Base-by-base conservation (phyloP, 805 yeast genomes). In the Candida ulmi region DNA sequence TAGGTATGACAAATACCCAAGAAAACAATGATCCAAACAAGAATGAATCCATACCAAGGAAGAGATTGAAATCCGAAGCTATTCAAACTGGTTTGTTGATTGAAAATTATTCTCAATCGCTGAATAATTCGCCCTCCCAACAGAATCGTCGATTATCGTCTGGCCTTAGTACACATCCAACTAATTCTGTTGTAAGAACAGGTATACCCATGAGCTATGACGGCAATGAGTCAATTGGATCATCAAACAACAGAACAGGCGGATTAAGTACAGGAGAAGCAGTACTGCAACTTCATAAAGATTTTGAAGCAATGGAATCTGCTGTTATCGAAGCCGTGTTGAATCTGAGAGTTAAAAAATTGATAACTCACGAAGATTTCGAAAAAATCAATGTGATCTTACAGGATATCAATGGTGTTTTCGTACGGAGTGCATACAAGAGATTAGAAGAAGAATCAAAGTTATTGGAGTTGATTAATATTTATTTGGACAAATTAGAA, bases 401-500 rank as follows among this genome's bases (percentile, higher is more conserved):
- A 3, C 45, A 47, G 23, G 55, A 49, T 27, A 46, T 33, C 9
- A 48, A 38, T 19, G 35, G 45, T n/a, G 45, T 45, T 8, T 52
- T 52, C 31, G 33, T 47, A 5, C 41, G 54, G 36, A 39, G 44
- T 33, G 54, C 55, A 5, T 47, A 46, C 35, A 49, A 49, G 40
- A 44, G 57, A 28, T 27, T 49, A 13, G 24, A 42, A 15, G 48
- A 49, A 19, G 51, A 50, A 25, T 37, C 33, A 4, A 50, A 50
- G 25, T 27, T 54, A 27, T 5, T 50, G 24, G 53, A 52, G 30
- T 23, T 54, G 33, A 47, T 54, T 31, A 42, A 43, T 34, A 33
- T 48, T 21, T 54, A 50, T 30, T 24, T 50, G 36, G 44, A 50
- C 27, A 50, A 48, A 26, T 38, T 38, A 35, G 33, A 36, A 9